phyloP scores from a whole-genome alignment of 1,284 basidiomycete species.

The Moesziomyces parantarcticus region DNA sequence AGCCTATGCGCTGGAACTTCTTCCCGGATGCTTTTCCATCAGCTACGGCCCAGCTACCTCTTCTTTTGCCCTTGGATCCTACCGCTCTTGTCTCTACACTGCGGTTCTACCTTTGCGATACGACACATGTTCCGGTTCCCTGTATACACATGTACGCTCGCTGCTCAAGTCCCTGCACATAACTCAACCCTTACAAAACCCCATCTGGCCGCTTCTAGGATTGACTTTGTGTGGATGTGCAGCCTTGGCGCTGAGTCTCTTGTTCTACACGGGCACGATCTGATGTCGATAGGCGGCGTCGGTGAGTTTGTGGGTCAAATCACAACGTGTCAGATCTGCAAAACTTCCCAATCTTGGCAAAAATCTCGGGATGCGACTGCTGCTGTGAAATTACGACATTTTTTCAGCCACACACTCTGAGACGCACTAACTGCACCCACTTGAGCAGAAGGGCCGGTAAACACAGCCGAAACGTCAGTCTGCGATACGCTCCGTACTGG shows the following conservation, averaged over 20 bases:
- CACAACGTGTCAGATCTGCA: neutral
- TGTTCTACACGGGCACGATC: no score
- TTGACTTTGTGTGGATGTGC: no score
- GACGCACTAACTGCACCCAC: no score
- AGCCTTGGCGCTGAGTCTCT: no score
- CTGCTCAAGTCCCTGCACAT: constrained; percentile 21
- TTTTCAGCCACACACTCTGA: neutral
- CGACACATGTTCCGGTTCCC: constrained; percentile 16
- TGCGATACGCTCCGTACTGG: neutral
- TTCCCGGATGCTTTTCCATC: neutral
- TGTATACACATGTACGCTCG: constrained; percentile 30
- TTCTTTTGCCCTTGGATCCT: neutral
- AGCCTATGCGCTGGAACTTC: neutral
- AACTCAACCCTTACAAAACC: constrained; percentile 3
- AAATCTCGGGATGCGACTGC: neutral
- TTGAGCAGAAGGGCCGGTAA: neutral
- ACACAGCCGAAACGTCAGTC: neutral
- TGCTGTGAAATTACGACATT: neutral
- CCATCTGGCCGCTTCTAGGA: no score
- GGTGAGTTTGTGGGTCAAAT: no score
- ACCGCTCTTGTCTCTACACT: constrained; percentile 5
- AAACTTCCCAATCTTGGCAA: neutral
- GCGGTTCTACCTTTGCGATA: constrained; percentile 4
- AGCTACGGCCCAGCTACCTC: neutral
- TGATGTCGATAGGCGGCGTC: no score